Conservation (phyloP, 257 asterid genomes). For the Nicotiana noctiflora region DNA sequence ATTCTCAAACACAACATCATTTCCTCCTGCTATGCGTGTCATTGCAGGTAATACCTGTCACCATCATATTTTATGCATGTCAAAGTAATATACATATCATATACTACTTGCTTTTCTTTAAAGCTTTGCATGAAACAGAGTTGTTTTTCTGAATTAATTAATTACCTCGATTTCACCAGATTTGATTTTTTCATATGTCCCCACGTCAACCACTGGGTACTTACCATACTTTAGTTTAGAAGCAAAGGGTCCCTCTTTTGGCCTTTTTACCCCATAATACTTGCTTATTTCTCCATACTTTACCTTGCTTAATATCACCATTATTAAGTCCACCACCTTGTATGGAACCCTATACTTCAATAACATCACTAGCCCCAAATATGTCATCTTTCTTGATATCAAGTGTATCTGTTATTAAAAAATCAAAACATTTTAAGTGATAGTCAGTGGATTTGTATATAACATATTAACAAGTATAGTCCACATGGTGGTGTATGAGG, state of each 20-base stretch:
- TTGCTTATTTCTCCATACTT: slow-evolving; percentile 47
- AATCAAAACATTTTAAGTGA: too few relatives aligned
- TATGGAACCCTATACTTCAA: slow-evolving; percentile 18
- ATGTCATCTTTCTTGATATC: slow-evolving; percentile 34
- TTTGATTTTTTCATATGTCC: slow-evolving; percentile 44
- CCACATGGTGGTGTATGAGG: too few relatives aligned
- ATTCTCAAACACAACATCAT: slow-evolving; percentile 41
- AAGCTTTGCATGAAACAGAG: not conserved
- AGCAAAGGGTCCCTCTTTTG: slow-evolving; percentile 52
- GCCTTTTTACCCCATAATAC: slow-evolving; percentile 55
- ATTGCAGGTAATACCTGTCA: slow-evolving; percentile 54
- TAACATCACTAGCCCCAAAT: slow-evolving; percentile 18
- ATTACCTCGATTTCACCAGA: slow-evolving; percentile 57
- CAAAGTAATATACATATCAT: too few relatives aligned
- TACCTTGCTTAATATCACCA: slow-evolving; percentile 32
- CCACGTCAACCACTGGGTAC: slow-evolving; percentile 63
- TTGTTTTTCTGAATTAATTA: too few relatives aligned
- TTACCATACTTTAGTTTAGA: slow-evolving; percentile 48
- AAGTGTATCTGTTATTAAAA: slow-evolving; percentile 44
- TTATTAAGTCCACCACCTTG: slow-evolving; percentile 28
- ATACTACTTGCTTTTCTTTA: not conserved
- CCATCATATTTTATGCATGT: not conserved
- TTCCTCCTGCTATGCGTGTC: slow-evolving; percentile 23
- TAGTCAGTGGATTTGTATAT: too few relatives aligned
- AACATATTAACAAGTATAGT: too few relatives aligned